Evolutionary conservation across 306 rosid genomes (phyloP).

Genomic region (Begonia loranthoides): DNA sequence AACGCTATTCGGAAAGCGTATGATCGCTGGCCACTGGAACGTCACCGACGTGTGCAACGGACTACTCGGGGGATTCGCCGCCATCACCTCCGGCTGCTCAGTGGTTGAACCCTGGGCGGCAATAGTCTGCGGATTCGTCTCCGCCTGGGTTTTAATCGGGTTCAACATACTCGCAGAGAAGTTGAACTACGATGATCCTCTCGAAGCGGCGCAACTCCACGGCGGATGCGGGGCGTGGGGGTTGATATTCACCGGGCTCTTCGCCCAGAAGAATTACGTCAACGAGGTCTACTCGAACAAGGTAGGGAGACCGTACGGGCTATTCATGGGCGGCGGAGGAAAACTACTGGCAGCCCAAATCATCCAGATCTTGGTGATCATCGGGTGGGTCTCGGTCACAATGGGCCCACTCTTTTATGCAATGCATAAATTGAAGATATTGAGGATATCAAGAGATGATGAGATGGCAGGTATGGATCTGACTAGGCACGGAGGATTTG

Average conservation of each 20-base stretch:
- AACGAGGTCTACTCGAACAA: constrained; percentile 23
- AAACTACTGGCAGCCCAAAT: constrained; percentile 48
- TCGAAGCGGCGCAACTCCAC: constrained; percentile 76
- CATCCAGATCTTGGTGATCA: constrained; percentile 33
- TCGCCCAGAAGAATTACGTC: constrained; percentile 40
- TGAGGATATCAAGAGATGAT: constrained; percentile 44
- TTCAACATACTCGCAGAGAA: constrained; percentile 35
- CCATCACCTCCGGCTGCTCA: constrained; percentile 60
- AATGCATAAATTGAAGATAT: constrained; percentile 31
- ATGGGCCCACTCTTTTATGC: constrained; percentile 60
- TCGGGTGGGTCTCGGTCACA: constrained; percentile 61
- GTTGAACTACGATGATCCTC: constrained; percentile 46
- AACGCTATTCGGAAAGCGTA: constrained; percentile 45
- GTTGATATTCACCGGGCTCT: constrained; percentile 48
- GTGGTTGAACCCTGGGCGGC: constrained; percentile 82
- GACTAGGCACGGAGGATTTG: constrained; percentile 75
- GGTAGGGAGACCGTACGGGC: constrained; percentile 34
- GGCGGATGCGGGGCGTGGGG: constrained; percentile 92
- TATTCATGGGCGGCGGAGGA: constrained; percentile 65
- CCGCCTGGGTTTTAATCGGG: constrained; percentile 57
- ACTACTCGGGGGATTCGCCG: constrained; percentile 59
- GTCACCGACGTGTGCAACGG: constrained; percentile 76
- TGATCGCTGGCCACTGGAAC: constrained; percentile 66
- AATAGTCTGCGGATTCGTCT: constrained; percentile 56
- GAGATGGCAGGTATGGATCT: constrained; percentile 67